These are phyloP conservation scores for Crithidia brevicula DNA, from an alignment of 208 protist species.

Conservation along the genomic window DNA sequence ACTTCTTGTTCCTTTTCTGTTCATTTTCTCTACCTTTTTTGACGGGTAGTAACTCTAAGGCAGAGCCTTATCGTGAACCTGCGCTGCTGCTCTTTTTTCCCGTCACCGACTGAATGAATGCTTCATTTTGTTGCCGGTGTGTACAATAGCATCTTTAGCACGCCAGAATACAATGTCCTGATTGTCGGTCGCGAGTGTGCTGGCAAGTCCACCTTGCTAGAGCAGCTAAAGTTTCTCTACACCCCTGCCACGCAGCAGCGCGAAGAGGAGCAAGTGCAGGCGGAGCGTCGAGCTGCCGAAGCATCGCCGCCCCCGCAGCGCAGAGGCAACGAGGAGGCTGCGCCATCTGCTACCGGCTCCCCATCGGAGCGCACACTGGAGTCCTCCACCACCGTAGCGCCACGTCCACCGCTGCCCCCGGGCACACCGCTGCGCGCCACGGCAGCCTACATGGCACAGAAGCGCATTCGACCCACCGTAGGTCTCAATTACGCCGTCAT, in stretches of 20 bases:
- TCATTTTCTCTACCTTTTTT: no score
- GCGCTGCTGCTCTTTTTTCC: neutral
- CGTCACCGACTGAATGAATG: constrained; percentile 38
- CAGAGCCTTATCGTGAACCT: no score
- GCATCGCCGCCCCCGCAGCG: neutral
- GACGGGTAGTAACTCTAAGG: no score
- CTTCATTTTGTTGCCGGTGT: constrained; percentile 65
- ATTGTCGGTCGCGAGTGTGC: constrained; percentile 95
- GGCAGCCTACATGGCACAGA: constrained; percentile 36
- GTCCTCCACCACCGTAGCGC: neutral
- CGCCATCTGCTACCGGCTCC: no score
- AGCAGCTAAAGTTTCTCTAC: constrained; percentile 96
- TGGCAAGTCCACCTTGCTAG: constrained; percentile 98
- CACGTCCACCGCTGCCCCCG: constrained; percentile 4
- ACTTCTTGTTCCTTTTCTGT: no score
- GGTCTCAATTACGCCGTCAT: constrained; percentile 97
- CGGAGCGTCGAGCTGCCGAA: neutral
- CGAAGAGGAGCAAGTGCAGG: constrained; percentile 12
- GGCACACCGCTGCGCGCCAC: constrained; percentile 35
- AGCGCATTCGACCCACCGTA: constrained; percentile 97
- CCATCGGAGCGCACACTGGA: no score
- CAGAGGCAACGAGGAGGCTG: neutral
- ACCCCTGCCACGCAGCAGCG: constrained; percentile 24
- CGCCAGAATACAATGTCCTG: constrained; percentile 90
- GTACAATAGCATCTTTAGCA: constrained; percentile 77